Evolutionary conservation across 2,329 filamentous ascomycete genomes (phyloP).

Genomic region (Decorospora gaudefroyi): DNA sequence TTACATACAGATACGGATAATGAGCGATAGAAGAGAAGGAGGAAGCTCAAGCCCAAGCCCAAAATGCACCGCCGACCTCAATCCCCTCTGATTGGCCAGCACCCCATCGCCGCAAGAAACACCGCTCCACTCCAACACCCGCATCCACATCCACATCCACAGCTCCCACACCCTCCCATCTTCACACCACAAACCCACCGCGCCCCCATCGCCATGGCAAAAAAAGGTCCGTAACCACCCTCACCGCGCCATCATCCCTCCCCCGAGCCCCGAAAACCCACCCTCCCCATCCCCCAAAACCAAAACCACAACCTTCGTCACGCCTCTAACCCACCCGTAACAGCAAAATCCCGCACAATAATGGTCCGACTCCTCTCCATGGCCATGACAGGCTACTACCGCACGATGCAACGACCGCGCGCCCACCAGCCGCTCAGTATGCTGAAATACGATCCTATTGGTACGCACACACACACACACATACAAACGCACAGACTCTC

Average conservation of each 20-base stretch:
- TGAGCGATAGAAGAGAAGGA: background rate
- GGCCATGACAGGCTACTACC: constrained; percentile 98
- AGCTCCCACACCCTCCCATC: no score
- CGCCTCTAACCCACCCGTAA: no score
- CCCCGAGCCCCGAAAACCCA: no score
- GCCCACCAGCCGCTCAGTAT: constrained; percentile 85
- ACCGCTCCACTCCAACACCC: no score
- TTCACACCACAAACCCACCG: constrained; percentile 17
- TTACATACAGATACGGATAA: no score
- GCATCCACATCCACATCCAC: constrained; percentile 20
- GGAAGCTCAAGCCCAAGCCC: background rate
- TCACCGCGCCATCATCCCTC: no score
- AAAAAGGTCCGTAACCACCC: constrained; percentile 36
- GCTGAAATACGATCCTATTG: constrained; percentile 98
- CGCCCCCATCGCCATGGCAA: constrained; percentile 41
- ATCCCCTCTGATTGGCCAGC: constrained; percentile 25
- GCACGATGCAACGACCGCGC: constrained; percentile 83
- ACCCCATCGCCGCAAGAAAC: constrained; percentile 20
- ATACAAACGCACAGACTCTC: no score
- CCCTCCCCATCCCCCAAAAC: no score
- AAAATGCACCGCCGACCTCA: no score
- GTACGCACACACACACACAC: constrained; percentile 59
- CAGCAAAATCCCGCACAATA: constrained; percentile 89
- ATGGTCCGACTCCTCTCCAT: constrained; percentile 94
- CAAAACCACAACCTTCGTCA: no score